Evolutionary conservation across 2,329 filamentous ascomycete genomes (phyloP).

Genomic region (Blumeria hordei): DNA sequence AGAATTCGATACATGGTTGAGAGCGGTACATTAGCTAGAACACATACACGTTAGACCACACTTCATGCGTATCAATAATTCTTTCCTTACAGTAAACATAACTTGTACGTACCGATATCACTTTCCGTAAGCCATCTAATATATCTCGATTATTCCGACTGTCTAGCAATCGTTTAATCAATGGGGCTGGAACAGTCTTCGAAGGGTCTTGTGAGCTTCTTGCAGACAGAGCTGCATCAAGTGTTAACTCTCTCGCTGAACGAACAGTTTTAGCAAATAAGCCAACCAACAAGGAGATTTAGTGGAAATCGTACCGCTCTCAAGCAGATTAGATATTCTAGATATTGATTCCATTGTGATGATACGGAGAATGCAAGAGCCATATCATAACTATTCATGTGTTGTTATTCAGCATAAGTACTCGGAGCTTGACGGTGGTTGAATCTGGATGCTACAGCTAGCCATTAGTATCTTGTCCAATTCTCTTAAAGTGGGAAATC

Average conservation of each 20-base stretch:
- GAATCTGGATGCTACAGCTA: too few species aligned
- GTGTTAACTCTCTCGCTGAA: slow-evolving; percentile 78
- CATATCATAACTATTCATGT: too few species aligned
- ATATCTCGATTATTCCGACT: slow-evolving; percentile 84
- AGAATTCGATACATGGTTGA: slow-evolving; percentile 73
- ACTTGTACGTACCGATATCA: slow-evolving; percentile 47
- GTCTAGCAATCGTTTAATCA: slow-evolving; percentile 87
- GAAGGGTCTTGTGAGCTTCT: slow-evolving; percentile 36
- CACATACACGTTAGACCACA: background rate
- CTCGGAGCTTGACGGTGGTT: too few species aligned
- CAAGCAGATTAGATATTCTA: slow-evolving; percentile 76
- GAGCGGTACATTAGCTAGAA: slow-evolving; percentile 79
- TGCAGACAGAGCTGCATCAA: slow-evolving; percentile 86
- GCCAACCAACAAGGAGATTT: background rate
- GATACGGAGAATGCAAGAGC: too few species aligned
- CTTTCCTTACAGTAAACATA: background rate
- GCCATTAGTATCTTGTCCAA: too few species aligned
- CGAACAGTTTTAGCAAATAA: background rate
- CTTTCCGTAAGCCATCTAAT: slow-evolving; percentile 68
- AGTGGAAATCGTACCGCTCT: slow-evolving; percentile 44
- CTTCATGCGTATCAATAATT: background rate
- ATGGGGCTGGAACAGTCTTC: slow-evolving; percentile 46
- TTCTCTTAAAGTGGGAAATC: too few species aligned
- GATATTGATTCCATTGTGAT: slow-evolving; percentile 77
- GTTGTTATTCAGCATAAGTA: too few species aligned